Evolutionary conservation across 2,329 filamentous ascomycete species (phyloP).

Genomic region (Penicillium sp.): DNA sequence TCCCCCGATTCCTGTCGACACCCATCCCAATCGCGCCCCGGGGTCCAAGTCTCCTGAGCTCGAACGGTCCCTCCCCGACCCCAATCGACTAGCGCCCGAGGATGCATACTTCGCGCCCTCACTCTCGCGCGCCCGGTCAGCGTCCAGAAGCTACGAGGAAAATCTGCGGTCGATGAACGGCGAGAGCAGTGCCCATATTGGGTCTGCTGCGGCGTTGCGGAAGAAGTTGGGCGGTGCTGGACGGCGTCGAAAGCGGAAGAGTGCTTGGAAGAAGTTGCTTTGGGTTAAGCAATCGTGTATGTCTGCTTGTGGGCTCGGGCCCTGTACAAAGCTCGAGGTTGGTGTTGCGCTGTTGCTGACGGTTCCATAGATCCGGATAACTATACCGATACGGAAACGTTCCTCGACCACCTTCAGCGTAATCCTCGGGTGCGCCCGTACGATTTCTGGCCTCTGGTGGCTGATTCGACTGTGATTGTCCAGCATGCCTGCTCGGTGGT

Average conservation of each 20-base stretch:
- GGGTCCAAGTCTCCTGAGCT: constrained; percentile 38
- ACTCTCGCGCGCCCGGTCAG: constrained; percentile 55
- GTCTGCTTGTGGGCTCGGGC: constrained; percentile 29
- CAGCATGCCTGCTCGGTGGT: constrained; percentile 95
- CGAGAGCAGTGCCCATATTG: constrained; percentile 44
- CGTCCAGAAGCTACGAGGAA: constrained; percentile 41
- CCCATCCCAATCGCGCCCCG: constrained; percentile 45
- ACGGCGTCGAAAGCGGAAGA: constrained; percentile 66
- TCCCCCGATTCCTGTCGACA: constrained; percentile 48
- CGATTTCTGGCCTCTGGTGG: constrained; percentile 95
- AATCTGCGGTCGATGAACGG: constrained; percentile 36
- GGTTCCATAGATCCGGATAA: constrained; percentile 79
- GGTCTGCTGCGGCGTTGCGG: constrained; percentile 42
- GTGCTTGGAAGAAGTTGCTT: constrained; percentile 89
- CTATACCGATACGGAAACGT: constrained; percentile 95
- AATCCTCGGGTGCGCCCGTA: constrained; percentile 93
- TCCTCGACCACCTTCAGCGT: constrained; percentile 90
- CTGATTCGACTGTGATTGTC: constrained; percentile 92
- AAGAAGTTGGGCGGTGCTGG: constrained; percentile 58
- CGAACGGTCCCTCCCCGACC: constrained; percentile 52
- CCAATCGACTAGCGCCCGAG: constrained; percentile 74
- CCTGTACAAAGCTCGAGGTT: not conserved
- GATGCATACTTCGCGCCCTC: constrained; percentile 72
- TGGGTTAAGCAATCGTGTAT: constrained; percentile 96
- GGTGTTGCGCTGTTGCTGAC: constrained; percentile 2